These are phyloP conservation scores for Venturia oleaginea DNA, from an alignment of 2,329 filamentous ascomycete species.

Conservation along the genomic window DNA sequence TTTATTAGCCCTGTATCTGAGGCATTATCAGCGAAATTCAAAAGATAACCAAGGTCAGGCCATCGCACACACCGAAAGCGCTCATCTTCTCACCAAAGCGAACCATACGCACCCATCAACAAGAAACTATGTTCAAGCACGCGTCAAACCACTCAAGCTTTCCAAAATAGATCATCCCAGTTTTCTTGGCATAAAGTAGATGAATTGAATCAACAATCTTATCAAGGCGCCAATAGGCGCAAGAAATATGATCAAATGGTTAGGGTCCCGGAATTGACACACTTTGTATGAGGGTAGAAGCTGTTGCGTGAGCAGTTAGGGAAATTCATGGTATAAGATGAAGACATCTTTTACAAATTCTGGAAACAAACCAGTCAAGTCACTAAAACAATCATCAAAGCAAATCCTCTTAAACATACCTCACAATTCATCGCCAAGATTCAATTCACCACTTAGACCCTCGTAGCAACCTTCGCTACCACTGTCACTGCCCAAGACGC, in stretches of 20 bases:
- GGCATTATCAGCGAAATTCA: not conserved
- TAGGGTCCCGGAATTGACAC: not conserved
- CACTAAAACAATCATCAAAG: not conserved
- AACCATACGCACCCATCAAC: not conserved
- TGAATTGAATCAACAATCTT: not conserved
- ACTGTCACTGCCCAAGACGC: not conserved
- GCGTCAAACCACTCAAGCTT: not conserved
- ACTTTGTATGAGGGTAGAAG: not conserved
- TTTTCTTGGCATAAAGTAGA: constrained; percentile 1
- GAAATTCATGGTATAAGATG: not conserved
- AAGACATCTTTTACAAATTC: not conserved
- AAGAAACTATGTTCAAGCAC: not conserved
- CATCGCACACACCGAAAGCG: not conserved
- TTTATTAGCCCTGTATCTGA: not conserved
- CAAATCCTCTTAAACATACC: not conserved
- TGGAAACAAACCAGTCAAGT: not conserved
- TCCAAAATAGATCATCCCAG: not conserved
- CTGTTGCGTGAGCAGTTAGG: not conserved
- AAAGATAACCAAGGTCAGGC: not conserved
- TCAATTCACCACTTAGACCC: not conserved
- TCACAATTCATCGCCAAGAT: not conserved
- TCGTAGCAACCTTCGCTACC: not conserved
- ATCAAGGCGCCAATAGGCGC: not conserved
- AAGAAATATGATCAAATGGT: not conserved
- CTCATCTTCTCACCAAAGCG: not conserved